Percentiles rank a stretch among this genome's conserved stretches.
Evolutionary conservation across 1,284 basidiomycete genomes (phyloP).

Genomic region (Microbotryum intermedium): DNA sequence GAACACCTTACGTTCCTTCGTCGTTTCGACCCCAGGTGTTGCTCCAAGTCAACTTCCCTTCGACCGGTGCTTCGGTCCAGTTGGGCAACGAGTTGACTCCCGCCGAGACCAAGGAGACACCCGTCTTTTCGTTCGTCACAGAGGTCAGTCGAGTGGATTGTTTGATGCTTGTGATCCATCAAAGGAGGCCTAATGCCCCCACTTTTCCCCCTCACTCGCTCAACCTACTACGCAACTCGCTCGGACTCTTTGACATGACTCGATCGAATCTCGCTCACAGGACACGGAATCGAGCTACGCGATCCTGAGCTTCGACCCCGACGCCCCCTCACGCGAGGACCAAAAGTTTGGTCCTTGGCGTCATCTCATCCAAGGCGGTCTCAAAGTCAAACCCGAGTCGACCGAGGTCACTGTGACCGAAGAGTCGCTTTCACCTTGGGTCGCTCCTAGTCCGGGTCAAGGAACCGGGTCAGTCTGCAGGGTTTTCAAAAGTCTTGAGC

Average conservation of each 20-base stretch:
- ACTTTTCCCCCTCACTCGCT: background rate
- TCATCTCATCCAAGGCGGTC: slow-evolving; percentile 58
- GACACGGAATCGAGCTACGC: slow-evolving; percentile 48
- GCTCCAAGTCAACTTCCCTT: slow-evolving; percentile 50
- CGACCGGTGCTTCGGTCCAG: slow-evolving; percentile 47
- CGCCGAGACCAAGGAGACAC: slow-evolving; percentile 49
- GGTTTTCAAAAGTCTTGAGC: too few relatives aligned
- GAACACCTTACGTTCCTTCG: slow-evolving; percentile 35
- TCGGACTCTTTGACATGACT: background rate
- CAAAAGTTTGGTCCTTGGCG: slow-evolving; percentile 53
- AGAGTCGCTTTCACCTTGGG: slow-evolving; percentile 50
- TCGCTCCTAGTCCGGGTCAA: slow-evolving; percentile 51
- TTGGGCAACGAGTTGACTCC: slow-evolving; percentile 48
- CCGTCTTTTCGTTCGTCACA: slow-evolving; percentile 46
- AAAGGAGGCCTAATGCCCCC: background rate
- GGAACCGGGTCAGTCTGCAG: slow-evolving; percentile 43
- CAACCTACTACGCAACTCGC: background rate
- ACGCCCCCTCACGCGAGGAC: slow-evolving; percentile 52
- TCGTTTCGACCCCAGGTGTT: slow-evolving; percentile 48
- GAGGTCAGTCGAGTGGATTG: slow-evolving; percentile 1
- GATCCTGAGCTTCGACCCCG: slow-evolving; percentile 58
- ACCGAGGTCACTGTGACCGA: slow-evolving; percentile 42
- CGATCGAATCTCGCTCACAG: background rate
- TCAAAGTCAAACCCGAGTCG: background rate
- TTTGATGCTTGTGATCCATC: background rate